Conservation (phyloP, 257 asterid genomes). For the Gynochthodes officinalis region DNA sequence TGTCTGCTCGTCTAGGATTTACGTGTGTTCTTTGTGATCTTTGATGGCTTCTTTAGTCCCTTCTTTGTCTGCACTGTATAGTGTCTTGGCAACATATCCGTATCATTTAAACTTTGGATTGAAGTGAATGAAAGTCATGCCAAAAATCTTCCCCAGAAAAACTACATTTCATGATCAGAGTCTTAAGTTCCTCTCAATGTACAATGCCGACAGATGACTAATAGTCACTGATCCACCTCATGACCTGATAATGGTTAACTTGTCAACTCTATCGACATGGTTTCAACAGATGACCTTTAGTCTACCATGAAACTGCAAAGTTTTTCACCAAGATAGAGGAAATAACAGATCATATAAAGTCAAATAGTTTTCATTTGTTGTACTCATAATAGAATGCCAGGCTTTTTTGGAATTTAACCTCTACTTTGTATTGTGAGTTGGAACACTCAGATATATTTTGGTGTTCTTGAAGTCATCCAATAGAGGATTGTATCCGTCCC, state of each 20-base stretch:
- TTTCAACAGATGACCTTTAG: not conserved
- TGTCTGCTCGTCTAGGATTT: not conserved
- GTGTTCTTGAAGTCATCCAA: constrained; percentile 97
- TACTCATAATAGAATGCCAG: not conserved
- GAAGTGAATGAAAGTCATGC: not conserved
- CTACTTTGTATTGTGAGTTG: constrained; percentile 84
- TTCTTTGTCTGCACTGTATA: not conserved
- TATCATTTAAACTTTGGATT: not conserved
- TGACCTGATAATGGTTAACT: not conserved
- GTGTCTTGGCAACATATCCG: not conserved
- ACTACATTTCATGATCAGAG: not conserved
- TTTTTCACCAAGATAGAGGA: not conserved
- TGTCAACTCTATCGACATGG: no score
- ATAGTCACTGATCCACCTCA: not conserved
- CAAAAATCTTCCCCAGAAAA: not conserved
- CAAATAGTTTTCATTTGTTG: not conserved
- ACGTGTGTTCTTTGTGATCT: not conserved
- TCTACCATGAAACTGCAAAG: not conserved
- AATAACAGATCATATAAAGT: not conserved
- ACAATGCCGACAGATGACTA: not conserved
- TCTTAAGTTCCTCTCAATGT: not conserved
- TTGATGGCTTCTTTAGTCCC: not conserved
- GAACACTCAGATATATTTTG: constrained; percentile 87
- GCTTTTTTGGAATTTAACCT: not conserved
- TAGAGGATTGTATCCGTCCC: constrained; percentile 93